Evolutionary conservation across 2,329 filamentous ascomycete genomes (phyloP).

Genomic region (Trichoderma asperellum): DNA sequence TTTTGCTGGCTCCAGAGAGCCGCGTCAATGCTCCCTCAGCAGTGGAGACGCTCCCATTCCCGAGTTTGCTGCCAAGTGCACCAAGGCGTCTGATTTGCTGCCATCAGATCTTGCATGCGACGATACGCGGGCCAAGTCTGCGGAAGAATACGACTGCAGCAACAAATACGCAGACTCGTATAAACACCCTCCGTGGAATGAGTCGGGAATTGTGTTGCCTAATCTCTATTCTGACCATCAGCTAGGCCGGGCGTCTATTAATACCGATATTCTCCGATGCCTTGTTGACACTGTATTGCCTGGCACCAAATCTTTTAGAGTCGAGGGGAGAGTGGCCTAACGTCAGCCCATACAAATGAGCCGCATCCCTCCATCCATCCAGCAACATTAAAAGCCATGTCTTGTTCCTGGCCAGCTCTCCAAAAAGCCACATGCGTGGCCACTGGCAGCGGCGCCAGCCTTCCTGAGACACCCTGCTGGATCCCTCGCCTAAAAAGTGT

Average conservation of each 20-base stretch:
- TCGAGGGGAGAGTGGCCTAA: background rate
- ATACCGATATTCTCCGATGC: background rate
- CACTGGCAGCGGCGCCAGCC: slow-evolving; percentile 20
- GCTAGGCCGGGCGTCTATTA: background rate
- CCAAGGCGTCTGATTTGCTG: slow-evolving; percentile 9
- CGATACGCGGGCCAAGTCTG: slow-evolving; percentile 14
- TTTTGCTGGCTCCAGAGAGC: slow-evolving; percentile 8
- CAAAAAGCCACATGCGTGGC: slow-evolving; percentile 24
- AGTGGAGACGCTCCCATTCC: slow-evolving; percentile 6
- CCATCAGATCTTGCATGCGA: slow-evolving; percentile 22
- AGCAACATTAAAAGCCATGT: background rate
- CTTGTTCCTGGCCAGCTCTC: slow-evolving; percentile 9
- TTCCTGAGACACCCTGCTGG: slow-evolving; percentile 16
- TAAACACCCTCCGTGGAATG: background rate
- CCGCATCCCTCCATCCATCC: background rate
- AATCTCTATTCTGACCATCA: background rate
- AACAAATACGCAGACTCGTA: background rate
- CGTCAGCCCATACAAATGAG: background rate
- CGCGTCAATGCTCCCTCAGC: slow-evolving; percentile 16
- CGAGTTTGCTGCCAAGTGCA: slow-evolving; percentile 2
- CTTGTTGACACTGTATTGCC: background rate
- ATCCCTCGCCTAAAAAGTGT: background rate
- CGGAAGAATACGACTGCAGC: background rate
- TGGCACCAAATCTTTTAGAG: background rate
- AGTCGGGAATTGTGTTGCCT: background rate